Evolutionary conservation across 495 filamentous ascomycete genomes (phyloP), one percentile per base, ranked within the genome.

Genomic region (Lophium mytilinum): DNA sequence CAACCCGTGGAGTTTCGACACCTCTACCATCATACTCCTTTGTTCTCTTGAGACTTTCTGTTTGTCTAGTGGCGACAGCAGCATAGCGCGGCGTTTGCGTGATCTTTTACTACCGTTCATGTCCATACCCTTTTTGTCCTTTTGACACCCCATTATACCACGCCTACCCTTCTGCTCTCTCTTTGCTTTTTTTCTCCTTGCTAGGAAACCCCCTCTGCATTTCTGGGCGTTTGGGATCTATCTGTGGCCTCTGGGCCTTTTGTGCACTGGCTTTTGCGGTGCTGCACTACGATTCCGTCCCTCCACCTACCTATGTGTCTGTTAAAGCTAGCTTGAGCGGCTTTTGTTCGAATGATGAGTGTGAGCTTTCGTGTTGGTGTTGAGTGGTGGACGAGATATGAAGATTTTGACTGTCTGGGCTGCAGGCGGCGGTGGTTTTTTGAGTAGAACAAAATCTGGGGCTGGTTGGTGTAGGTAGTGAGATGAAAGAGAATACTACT

Each of bases 81-180:
- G 62, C 62, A 65, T 65, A 65, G 62, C 62, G 62, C 54, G 58
- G 62, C 58, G 62, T 65, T 65, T 9, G 46, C 37, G 53, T 55
- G 37, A 62, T 57, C 34, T 40, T 54, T 45, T 36, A 56, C 48
- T 15, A 51, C 18, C 35, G 9, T 46, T 40, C 36, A 2, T 54
- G 36, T 54, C 46, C 35, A 57, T 40, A 19, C 40, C 24, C 30
- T 35, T 53, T 15, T 49, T 35, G 43, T 21, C 34, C 53, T 43
- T 43, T 21, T 4, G 0, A 9, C 37, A 39, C 6, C 41, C 33
- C 24, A 55, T 14, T 48, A 37, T 36, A 19, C 49, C 49, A 52
- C 49, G 7, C 33, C 37, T 53, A 33, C 24, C 53, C 39, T 5
- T 15, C 33, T 55, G 1, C 41, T 34, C 37, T 15, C 33, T 55